Evolutionary conservation across 768 basidiomycete genomes (phyloP), one percentile per base, ranked within the genome.

Genomic region (Tricholoma terreum): DNA sequence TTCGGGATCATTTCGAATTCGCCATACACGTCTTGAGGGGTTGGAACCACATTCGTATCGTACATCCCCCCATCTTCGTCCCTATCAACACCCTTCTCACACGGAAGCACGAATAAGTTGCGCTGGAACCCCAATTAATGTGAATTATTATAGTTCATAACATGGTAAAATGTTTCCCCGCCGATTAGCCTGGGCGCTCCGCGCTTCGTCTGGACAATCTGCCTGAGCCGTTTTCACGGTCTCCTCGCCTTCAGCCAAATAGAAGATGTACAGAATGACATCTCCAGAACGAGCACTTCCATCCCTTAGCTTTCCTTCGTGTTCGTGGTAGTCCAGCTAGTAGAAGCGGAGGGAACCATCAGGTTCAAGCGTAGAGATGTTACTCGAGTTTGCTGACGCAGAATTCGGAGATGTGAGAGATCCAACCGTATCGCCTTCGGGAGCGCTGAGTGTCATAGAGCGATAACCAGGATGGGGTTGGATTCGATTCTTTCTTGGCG

Each of bases 241-340:
- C 38, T 98, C 79, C 73, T 98, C 98, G 6, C 97, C 97, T 43
- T 92, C 83, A 61, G n/a, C n/a, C n/a, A 99, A 89, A 67, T 92
- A 89, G n/a, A n/a, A n/a, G n/a, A n/a, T n/a, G n/a, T n/a, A n/a
- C n/a, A n/a, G n/a, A n/a, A n/a, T n/a, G n/a, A n/a, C n/a, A n/a
- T n/a, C n/a, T n/a, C n/a, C n/a, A n/a, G n/a, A n/a, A n/a, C n/a
- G n/a, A n/a, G n/a, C n/a, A n/a, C n/a, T n/a, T n/a, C n/a, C n/a
- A n/a, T n/a, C n/a, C n/a, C n/a, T n/a, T 3, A 99, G 77, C 57
- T 82, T 84, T 14, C 94, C 96, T 14, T 89, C 83, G 49, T 84
- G 81, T 68, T 98, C 94, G n/a, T n/a, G n/a, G n/a, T n/a, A n/a
- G n/a, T n/a, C n/a, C n/a, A n/a, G n/a, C n/a, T n/a, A n/a, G n/a